Evolutionary conservation across 768 basidiomycete genomes (phyloP).

Genomic region (Amanita phalloides): DNA sequence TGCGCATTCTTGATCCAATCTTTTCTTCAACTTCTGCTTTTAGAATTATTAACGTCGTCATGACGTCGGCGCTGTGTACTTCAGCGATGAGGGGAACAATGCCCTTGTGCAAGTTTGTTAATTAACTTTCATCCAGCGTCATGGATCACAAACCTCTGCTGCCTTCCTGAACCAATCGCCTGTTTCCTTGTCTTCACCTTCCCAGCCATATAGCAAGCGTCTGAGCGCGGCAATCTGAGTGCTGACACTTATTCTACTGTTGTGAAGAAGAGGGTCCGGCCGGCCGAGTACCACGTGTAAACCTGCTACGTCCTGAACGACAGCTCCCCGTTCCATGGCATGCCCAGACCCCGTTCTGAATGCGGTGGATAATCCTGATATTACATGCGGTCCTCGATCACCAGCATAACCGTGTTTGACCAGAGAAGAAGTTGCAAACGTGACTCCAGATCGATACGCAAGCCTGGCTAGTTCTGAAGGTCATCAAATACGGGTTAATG

Average conservation of each 20-base stretch:
- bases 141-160: constrained; percentile 30
- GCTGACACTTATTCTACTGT: constrained; percentile 40
- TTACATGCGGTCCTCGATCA: constrained; percentile 28
- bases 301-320: constrained; percentile 49
- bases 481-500: constrained; percentile 3
- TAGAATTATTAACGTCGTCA: constrained; percentile 57
- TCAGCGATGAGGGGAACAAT: constrained; percentile 57
- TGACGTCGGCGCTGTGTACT: constrained; percentile 60
- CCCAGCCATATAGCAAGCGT: constrained; percentile 47
- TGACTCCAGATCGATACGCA: constrained; percentile 60
- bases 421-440: constrained; percentile 41
- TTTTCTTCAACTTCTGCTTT: constrained; percentile 56
- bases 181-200: constrained; percentile 34
- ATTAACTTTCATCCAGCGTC: constrained; percentile 2
- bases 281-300: constrained; percentile 50
- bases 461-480: constrained; percentile 24
- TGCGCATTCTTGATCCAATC: constrained; percentile 45
- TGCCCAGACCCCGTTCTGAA: constrained; percentile 49
- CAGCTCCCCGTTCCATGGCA: constrained; percentile 47
- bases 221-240: constrained; percentile 57
- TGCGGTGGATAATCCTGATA: constrained; percentile 51
- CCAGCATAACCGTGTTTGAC: constrained; percentile 30
- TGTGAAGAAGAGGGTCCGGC: constrained; percentile 21
- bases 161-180: constrained; percentile 47
- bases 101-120: constrained; percentile 27